A percentile compares a stretch with the other conserved stretches of the same genome.
phyloP scores from a whole-genome alignment of 2,329 filamentous ascomycete genomes.

The Paecilomyces fulvus region DNA sequence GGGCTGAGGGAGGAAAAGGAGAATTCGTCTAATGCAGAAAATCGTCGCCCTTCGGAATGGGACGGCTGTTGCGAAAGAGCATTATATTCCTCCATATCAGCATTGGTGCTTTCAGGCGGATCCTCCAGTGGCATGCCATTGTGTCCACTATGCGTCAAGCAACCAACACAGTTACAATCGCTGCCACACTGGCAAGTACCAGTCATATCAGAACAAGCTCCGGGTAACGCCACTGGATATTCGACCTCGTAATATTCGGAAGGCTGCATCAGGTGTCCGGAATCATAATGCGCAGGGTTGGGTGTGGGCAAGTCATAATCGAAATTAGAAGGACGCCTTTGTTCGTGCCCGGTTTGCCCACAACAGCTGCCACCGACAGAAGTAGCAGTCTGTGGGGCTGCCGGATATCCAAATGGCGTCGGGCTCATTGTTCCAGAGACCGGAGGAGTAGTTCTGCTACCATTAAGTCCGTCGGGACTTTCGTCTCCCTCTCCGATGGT shows the following conservation, averaged over 20 bases:
- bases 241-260: constrained; percentile 35
- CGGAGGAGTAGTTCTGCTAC: constrained; percentile 13
- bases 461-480: constrained; percentile 11
- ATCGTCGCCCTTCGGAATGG: neutral
- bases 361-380: neutral
- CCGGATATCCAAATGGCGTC: constrained; percentile 10
- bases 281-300: constrained; percentile 12
- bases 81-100: constrained; percentile 3
- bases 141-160: constrained; percentile 44
- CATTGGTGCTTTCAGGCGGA: constrained; percentile 4
- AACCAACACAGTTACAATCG: constrained; percentile 46
- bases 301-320: constrained; percentile 19
- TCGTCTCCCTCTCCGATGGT: constrained; percentile 23
- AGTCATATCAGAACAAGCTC: constrained; percentile 38
- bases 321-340: constrained; percentile 8
- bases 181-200: constrained; percentile 46
- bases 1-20: constrained; percentile 7
- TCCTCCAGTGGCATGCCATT: constrained; percentile 33
- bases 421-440: constrained; percentile 11
- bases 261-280: constrained; percentile 30
- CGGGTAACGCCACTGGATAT: constrained; percentile 30
- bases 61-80: neutral
- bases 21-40: constrained; percentile 5
- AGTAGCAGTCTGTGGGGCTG: constrained; percentile 6
- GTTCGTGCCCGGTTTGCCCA: constrained; percentile 5